Evolutionary conservation across 495 filamentous ascomycete species (phyloP), one percentile per base, ranked within the genome.

Genomic region (Symbiotaphrina buchneri): DNA sequence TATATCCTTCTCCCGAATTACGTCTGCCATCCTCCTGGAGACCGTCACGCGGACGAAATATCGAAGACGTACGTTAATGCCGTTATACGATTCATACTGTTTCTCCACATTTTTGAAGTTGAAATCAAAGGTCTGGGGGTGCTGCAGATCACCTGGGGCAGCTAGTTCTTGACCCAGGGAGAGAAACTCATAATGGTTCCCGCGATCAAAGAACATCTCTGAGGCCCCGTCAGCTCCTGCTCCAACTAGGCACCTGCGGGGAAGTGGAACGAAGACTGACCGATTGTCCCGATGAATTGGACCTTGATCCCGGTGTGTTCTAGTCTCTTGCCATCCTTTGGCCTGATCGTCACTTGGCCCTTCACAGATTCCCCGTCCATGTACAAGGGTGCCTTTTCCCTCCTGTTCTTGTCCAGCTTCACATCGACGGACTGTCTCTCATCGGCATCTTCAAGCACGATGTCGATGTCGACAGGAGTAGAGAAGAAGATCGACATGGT

Each of bases 31-130:
- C 43, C 87, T 71, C 38, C 87, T 68, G 14, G 84, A 87, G 22
- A 95, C 90, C 6, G 90, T 95, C 38, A 93, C 90, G 31, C 83
- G 79, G 36, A 99, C 71, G 52, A 94, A 99, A 63, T 99, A 99
- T 33, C 90, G 82, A 44, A 99, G 68, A 55, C 85, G 83, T 36
- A 95, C 90, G 48, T 99, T 99, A 65, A 99, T 99, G 44, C 87
- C 87, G 55, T 93, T 91, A 63, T 99, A 99, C 36, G 84, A 93
- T 53, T 99, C 87, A 61, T 99, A 99, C 50, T 91, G 83, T 59
- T 99, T 99, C 64, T 99, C 87, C 41, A 99, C 79, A 51, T 95
- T 95, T 55, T 95, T 99, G 68, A 99, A 99, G 57, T 94, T 92
- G 68, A 99, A 99, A 35, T 90, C 80, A 59, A 92, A 94, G 25